These are phyloP conservation scores for Erigeron philadelphicus DNA, from an alignment of 140 eudicot species.

Conservation along the genomic window DNA sequence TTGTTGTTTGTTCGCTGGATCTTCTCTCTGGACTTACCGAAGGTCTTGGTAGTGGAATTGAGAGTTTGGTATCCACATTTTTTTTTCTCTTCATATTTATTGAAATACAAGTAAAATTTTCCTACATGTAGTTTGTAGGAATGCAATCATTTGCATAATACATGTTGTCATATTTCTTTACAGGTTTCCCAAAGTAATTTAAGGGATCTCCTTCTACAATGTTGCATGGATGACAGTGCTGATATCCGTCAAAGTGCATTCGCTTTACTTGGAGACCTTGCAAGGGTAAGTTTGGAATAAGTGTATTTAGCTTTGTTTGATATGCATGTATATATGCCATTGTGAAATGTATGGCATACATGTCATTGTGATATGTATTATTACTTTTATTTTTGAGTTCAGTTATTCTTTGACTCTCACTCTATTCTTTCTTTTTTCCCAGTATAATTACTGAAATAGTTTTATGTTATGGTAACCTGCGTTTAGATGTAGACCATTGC, in stretches of 20 bases:
- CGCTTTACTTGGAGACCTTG: conserved; percentile 95
- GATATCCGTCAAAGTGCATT: conserved; percentile 97
- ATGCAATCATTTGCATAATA: neutral
- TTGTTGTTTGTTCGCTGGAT: conserved; percentile 83
- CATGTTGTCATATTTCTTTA: conserved; percentile 5
- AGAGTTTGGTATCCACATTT: conserved; percentile 67
- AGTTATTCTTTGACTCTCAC: too few species aligned
- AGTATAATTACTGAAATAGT: neutral
- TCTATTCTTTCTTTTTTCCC: neutral
- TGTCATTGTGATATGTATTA: neutral
- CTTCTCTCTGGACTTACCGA: conserved; percentile 88
- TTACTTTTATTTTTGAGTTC: neutral
- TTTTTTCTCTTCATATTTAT: neutral
- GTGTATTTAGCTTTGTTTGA: neutral
- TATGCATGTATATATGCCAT: neutral
- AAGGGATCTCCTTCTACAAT: conserved; percentile 87
- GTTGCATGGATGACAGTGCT: conserved; percentile 80
- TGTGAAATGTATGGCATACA: neutral
- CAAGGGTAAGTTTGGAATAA: conserved; percentile 64
- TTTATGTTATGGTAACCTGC: neutral
- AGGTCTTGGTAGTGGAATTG: conserved; percentile 92
- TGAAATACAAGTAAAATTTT: neutral
- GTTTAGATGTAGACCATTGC: neutral
- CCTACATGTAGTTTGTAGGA: neutral
- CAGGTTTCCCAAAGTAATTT: conserved; percentile 87